Evolutionary conservation across 225 moss, liverwort and hornwort genomes (phyloP).

Genomic region (Neckera pumila): DNA sequence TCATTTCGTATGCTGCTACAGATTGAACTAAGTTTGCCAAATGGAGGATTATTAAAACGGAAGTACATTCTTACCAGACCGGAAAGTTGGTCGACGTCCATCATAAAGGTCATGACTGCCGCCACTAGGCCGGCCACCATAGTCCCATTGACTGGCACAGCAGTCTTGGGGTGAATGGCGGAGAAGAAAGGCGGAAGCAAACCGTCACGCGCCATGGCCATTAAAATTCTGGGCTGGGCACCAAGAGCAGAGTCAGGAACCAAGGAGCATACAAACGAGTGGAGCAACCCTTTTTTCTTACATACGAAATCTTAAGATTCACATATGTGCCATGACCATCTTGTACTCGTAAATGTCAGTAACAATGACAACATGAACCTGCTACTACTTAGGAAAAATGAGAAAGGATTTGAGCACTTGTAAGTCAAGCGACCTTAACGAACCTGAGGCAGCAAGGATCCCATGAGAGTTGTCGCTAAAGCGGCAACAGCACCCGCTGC

Average conservation of each 20-base stretch:
- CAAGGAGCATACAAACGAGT: neutral
- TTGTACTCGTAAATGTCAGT: neutral
- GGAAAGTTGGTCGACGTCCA: constrained; percentile 90
- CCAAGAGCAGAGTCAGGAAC: constrained; percentile 17
- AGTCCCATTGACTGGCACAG: constrained; percentile 86
- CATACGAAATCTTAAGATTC: neutral
- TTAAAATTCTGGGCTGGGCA: constrained; percentile 95
- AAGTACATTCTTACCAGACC: constrained; percentile 58
- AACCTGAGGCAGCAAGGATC: constrained; percentile 98
- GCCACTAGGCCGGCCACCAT: constrained; percentile 48
- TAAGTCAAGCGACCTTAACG: neutral
- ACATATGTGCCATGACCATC: neutral
- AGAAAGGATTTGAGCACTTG: neutral
- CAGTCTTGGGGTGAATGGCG: constrained; percentile 39
- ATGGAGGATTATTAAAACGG: neutral
- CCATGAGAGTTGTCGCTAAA: constrained; percentile 79
- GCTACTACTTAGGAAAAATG: neutral
- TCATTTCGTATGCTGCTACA: neutral
- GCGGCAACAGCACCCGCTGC: constrained; percentile 93
- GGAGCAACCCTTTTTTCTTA: neutral
- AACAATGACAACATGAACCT: neutral
- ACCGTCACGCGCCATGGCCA: constrained; percentile 99
- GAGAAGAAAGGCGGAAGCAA: constrained; percentile 81
- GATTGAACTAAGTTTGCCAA: neutral
- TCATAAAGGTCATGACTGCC: constrained; percentile 53